phyloP scores from a whole-genome alignment of 345 rosid species.

The Dipteronia sinensis region DNA sequence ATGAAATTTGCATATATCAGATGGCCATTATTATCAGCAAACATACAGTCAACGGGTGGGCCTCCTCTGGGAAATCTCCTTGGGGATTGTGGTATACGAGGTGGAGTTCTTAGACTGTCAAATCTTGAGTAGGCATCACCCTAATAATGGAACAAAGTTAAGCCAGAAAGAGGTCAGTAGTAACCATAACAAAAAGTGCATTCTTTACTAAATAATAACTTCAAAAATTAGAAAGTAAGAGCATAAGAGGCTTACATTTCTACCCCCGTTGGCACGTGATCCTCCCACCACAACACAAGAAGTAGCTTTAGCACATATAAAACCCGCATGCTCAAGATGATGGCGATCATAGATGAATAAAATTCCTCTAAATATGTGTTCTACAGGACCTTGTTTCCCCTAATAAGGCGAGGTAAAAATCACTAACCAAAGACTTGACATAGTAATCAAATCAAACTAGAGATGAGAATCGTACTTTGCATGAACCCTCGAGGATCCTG shows the following conservation, averaged over 20 bases:
- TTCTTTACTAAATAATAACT: neutral
- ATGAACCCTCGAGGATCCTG: constrained; percentile 82
- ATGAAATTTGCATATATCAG: constrained; percentile 1
- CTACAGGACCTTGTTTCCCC: constrained; percentile 98
- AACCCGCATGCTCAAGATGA: constrained; percentile 98
- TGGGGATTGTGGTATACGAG: constrained; percentile 73
- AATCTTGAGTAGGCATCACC: constrained; percentile 71
- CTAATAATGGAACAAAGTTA: constrained; percentile 28
- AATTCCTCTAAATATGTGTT: constrained; percentile 76
- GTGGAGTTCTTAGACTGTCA: constrained; percentile 58
- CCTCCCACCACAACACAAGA: constrained; percentile 85
- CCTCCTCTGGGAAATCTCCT: constrained; percentile 81
- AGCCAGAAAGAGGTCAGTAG: neutral
- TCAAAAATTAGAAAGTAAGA: neutral
- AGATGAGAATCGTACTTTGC: constrained; percentile 59
- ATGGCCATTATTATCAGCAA: constrained; percentile 12
- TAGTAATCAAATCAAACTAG: constrained; percentile 16
- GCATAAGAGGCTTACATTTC: constrained; percentile 56
- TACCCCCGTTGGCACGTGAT: constrained; percentile 60
- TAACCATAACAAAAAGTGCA: neutral
- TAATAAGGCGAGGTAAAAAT: constrained; percentile 28
- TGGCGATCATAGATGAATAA: constrained; percentile 84
- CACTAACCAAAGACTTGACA: constrained; percentile 8
- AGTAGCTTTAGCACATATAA: constrained; percentile 79
- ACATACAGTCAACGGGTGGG: constrained; percentile 65